These are phyloP conservation scores for Oehlia diaphana DNA, from an alignment of 192 early-diverging fungal species.

Conservation along the genomic window DNA sequence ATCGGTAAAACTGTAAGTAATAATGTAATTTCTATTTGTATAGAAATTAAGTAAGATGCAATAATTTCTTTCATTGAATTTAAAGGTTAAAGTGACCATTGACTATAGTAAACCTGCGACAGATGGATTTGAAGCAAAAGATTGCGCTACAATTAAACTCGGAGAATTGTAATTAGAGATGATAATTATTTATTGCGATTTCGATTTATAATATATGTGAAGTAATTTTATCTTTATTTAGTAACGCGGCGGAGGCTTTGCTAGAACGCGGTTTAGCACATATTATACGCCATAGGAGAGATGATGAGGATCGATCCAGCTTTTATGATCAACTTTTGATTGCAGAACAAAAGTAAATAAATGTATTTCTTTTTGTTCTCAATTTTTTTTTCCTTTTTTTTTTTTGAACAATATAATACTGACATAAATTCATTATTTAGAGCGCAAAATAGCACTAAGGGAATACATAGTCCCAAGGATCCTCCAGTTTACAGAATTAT, in stretches of 20 bases:
- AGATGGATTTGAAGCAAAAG: constrained; percentile 79
- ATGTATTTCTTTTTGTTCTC: neutral
- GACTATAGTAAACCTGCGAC: constrained; percentile 92
- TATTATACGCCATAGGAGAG: constrained; percentile 78
- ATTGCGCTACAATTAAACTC: constrained; percentile 82
- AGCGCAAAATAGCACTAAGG: constrained; percentile 69
- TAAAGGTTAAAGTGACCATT: constrained; percentile 54
- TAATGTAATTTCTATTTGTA: neutral
- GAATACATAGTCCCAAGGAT: constrained; percentile 87
- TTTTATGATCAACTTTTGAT: constrained; percentile 83
- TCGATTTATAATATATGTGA: neutral
- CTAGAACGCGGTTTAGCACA: constrained; percentile 71
- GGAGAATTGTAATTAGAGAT: constrained; percentile 44
- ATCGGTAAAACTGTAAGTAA: constrained; percentile 86
- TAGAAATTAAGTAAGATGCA: too few relatives aligned
- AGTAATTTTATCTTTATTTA: constrained; percentile 5
- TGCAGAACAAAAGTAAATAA: constrained; percentile 67
- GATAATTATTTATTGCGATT: neutral
- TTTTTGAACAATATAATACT: neutral
- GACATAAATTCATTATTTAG: constrained; percentile 13
- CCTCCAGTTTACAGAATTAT: constrained; percentile 67
- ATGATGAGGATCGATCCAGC: constrained; percentile 84
- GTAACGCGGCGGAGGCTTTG: constrained; percentile 60
- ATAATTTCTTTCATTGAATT: neutral
- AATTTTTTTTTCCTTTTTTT: neutral